Conservation (phyloP, 208 protist genomes). For the Tetramitus jugosus region DNA sequence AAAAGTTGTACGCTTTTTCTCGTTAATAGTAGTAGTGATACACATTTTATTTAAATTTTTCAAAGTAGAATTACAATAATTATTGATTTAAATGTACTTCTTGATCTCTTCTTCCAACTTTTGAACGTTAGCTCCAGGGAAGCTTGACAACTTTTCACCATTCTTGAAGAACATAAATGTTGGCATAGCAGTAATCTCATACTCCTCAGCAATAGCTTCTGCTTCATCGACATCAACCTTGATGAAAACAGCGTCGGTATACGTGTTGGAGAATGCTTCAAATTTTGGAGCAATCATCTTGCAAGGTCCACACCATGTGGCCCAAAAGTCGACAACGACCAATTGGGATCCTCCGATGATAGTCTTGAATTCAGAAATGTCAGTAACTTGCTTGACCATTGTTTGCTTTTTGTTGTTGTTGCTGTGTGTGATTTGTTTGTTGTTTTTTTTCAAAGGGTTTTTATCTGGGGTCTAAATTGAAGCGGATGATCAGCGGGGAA, state of each 20-base stretch:
- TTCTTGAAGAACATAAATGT: constrained; percentile 45
- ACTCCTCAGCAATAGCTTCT: constrained; percentile 22
- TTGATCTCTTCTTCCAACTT: constrained; percentile 25
- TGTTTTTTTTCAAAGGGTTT: too few species aligned
- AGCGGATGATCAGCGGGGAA: too few species aligned
- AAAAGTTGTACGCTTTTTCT: too few species aligned
- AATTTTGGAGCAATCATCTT: constrained; percentile 35
- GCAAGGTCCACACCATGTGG: constrained; percentile 41
- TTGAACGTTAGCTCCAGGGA: constrained; percentile 37
- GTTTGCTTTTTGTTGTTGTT: too few species aligned
- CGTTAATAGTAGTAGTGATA: too few species aligned
- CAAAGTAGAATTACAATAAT: neutral
- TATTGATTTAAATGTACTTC: constrained; percentile 7
- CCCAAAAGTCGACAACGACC: constrained; percentile 40
- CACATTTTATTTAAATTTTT: neutral
- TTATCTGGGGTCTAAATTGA: too few species aligned
- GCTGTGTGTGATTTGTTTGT: too few species aligned
- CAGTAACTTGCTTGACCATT: too few species aligned
- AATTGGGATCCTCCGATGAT: neutral
- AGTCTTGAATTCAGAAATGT: neutral
- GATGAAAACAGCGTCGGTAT: constrained; percentile 38
- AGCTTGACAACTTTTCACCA: constrained; percentile 27
- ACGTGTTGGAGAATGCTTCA: constrained; percentile 25
- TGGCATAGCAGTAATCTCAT: constrained; percentile 34
- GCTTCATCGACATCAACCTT: constrained; percentile 44